Evolutionary conservation across 805 yeast genomes (phyloP), one percentile per base, ranked within the genome.

Genomic region (Candida railenensis): DNA sequence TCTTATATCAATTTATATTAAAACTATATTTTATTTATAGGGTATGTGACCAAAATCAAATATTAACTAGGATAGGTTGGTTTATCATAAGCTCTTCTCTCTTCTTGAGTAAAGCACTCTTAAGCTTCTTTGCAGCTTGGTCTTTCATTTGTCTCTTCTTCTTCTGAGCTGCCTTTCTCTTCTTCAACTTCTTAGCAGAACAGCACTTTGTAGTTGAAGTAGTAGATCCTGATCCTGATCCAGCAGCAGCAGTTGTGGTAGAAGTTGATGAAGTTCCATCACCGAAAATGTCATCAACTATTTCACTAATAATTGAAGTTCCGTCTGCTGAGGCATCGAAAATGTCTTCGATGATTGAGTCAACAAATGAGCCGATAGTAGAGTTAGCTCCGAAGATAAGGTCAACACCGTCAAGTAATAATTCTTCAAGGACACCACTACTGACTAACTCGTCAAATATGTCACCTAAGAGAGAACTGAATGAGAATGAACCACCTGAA

Each of bases 61-160:
- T 25, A 11, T 25, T 25, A 25, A 25, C 30, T 7, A 25, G 30
- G 30, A 25, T 5, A 7, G 30, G 30, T 25, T 25, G 30, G 30
- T 11, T 25, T 25, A 11, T 11, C 30, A 25, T 44, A 16, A 50
- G 34, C 11, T 37, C 48, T 20, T 49, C 58, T 48, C 58, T 57
- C 49, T 51, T 55, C 37, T 49, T 42, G 5, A 34, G 8, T 48
- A 65, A 56, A n/a, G 59, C 50, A 28, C 53, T 48, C 44, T 53
- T 57, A 30, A 62, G 51, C 7, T 57, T 51, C 21, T 54, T 43
- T 42, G 49, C 54, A 34, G 60, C 48, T 37, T 54, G 53, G 34
- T 48, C 52, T 42, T 47, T 56, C 47, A 63, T 49, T 15, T 58
- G 58, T 56, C 67, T 59, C 56, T 56, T 62, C 48, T 46, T 51